Evolutionary conservation across 2,329 filamentous ascomycete genomes (phyloP), one percentile per base, ranked within the genome.

Genomic region (Xylariaceae sp.): DNA sequence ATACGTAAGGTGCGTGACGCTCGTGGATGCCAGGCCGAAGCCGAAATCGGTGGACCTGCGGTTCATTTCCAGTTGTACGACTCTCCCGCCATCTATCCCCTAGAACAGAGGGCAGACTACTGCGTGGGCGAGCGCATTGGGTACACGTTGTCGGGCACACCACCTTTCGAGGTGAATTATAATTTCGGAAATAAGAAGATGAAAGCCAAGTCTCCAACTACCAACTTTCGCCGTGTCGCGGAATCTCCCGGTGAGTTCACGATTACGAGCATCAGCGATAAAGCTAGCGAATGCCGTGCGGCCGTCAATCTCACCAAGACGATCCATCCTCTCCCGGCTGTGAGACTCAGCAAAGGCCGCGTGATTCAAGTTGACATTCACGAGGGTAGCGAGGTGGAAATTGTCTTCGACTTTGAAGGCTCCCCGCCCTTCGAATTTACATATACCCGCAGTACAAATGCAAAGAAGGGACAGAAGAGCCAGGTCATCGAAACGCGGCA

Each of bases 361-460:
- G 83, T 88, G 48, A 80, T 83, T 6, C 82, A 86, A 55, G 84
- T 94, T 27, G 93, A 97, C 63, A 98, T 98, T 52, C 94, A 97
- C 65, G 92, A 98, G 71, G 93, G 93, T 56, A 90, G 90, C 50
- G 87, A 94, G 64, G 90, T 93, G 1, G 88, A 96, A 63, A 90
- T 98, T 42, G 72, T 89, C 6, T 97, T 98, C 58, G 88, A 95
- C 59, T 98, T 98, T 69, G 91, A 87, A 73, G 93, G 94, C 45
- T 91, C 88, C 5, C 90, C 93, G 50, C 93, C 93, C 1, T 98
- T 98, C 61, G 93, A 97, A 68, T 98, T 97, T 64, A 96, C 92
- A 46, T 97, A 95, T 66, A 97, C 90, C 17, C 79, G 93, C 50
- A 93, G 86, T 67, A 88, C 88, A 36, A 95, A 95, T 63, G 83